phyloP scores from a whole-genome alignment of 306 rosid species.

The Prunus armeniaca region DNA sequence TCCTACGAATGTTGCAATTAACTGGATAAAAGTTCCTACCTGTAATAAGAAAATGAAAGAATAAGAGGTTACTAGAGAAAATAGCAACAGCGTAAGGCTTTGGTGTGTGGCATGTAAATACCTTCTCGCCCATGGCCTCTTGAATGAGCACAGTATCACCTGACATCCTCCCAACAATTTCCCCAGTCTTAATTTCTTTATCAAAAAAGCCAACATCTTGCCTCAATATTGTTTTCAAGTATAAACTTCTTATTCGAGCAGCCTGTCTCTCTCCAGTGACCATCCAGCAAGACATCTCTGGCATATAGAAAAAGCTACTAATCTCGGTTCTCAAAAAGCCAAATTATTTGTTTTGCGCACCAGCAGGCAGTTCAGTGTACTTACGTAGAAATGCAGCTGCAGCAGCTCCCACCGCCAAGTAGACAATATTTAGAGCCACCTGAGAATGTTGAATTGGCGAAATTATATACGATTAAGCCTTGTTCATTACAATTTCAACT shows the following conservation, averaged over 20 bases:
- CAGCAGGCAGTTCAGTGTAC: conserved; percentile 18
- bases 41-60: conserved; percentile 21
- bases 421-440: conserved; percentile 57
- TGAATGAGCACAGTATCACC: conserved; percentile 86
- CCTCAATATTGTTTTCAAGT: conserved; percentile 69
- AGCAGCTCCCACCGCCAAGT: conserved; percentile 69
- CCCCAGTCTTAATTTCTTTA: conserved; percentile 62
- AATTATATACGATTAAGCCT: background rate
- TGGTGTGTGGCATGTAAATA: conserved; percentile 15
- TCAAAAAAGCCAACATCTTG: conserved; percentile 82
- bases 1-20: conserved; percentile 57
- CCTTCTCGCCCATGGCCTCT: conserved; percentile 94
- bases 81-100: background rate
- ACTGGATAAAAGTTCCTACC: conserved; percentile 82
- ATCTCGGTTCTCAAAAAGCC: background rate
- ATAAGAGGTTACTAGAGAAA: background rate
- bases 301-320: conserved; percentile 19
- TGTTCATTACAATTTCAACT: background rate
- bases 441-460: conserved; percentile 25
- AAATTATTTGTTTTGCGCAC: conserved; percentile 1
- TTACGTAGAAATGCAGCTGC: conserved; percentile 61
- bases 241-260: conserved; percentile 66
- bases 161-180: conserved; percentile 75
- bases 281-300: conserved; percentile 89
- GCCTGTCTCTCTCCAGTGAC: conserved; percentile 88